Base-by-base conservation (phyloP, 352 stramenopile genomes). In the Globisporangium okanoganense region DNA sequence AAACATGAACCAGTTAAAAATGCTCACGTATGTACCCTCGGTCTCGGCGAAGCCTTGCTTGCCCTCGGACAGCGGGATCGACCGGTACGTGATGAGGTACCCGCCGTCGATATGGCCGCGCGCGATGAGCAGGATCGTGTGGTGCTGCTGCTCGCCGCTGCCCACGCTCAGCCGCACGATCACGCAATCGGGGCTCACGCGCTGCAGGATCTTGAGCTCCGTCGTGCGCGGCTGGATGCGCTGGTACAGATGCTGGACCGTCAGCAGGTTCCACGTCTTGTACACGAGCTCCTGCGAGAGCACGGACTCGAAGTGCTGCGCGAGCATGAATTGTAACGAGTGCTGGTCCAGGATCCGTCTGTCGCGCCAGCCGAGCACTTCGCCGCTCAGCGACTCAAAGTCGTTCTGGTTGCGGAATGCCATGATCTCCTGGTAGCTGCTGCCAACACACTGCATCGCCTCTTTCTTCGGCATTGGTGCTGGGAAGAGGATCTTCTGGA, bases 1-100 rank as follows among this genome's bases (percentile, higher is more conserved):
- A 57, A 90, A 88, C 67, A 85, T 87, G 67, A 87, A 90, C 81
- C 81, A 90, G 64, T 85, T 87, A 62, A 86, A 84, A 40, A 88
- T 75, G 50, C 73, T 72, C 45, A 86, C 73, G 62, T 82, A 79
- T 61, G 78, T 73, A 47, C 70, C 79, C 56, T 90, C 80, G 14
- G 44, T 63, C 27, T 76, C 62, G 14, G 73, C 67, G 58, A 87
- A 88, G 40, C 69, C 56, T 9, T 62, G 62, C 49, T 85, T 71
- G 18, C 64, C 76, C 9, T 64, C 45, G 9, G 77, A 69, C 45
- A 90, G 56, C 43, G 81, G 81, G 22, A 90, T 76, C 1, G 81
- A 84, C 12, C 81, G 79, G 62, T 85, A 90, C 10, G 78, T 90
- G 59, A 90, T 75, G 18, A 90, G 63, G 53, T 74, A 90, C 4